Conservation (phyloP, 2,329 filamentous ascomycete genomes). For the Penicillium italicum region DNA sequence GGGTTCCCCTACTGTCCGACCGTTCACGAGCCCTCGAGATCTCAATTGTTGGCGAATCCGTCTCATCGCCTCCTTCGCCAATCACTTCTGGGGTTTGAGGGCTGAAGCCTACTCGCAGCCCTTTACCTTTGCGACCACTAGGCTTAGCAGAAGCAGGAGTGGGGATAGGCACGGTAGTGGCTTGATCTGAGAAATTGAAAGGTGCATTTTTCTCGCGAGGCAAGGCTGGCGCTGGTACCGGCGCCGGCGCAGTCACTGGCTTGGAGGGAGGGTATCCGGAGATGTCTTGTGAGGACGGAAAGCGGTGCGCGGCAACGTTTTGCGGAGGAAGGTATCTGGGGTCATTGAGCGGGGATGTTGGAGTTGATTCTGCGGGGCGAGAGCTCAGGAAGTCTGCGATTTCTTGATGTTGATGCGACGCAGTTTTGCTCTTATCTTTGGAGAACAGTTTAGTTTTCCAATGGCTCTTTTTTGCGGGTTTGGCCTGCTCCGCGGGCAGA, state of each 20-base stretch:
- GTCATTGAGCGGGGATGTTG: constrained; percentile 27
- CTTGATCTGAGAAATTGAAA: constrained; percentile 16
- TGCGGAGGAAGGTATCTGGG: constrained; percentile 30
- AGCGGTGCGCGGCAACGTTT: constrained; percentile 32
- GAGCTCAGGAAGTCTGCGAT: constrained; percentile 58
- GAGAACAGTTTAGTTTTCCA: constrained; percentile 53
- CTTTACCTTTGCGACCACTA: constrained; percentile 54
- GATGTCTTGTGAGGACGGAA: constrained; percentile 32
- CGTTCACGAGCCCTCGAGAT: constrained; percentile 54
- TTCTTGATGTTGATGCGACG: constrained; percentile 40
- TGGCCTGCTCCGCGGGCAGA: constrained; percentile 31
- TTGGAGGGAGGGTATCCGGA: constrained; percentile 13
- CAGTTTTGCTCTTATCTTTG: constrained; percentile 38
- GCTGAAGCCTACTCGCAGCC: constrained; percentile 70
- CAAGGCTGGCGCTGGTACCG: constrained; percentile 16
- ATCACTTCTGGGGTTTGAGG: constrained; percentile 74
- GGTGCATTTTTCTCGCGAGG: constrained; percentile 22
- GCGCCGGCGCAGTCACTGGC: background rate
- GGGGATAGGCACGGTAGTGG: background rate
- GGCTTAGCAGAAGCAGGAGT: constrained; percentile 28
- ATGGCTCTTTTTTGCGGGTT: constrained; percentile 33
- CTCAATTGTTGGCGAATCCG: constrained; percentile 66
- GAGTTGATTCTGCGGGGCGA: constrained; percentile 9
- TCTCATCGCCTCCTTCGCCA: constrained; percentile 87
- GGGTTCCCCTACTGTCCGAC: constrained; percentile 14